Conservation (phyloP, 345 rosid genomes). For the Hirschfeldia incana region DNA sequence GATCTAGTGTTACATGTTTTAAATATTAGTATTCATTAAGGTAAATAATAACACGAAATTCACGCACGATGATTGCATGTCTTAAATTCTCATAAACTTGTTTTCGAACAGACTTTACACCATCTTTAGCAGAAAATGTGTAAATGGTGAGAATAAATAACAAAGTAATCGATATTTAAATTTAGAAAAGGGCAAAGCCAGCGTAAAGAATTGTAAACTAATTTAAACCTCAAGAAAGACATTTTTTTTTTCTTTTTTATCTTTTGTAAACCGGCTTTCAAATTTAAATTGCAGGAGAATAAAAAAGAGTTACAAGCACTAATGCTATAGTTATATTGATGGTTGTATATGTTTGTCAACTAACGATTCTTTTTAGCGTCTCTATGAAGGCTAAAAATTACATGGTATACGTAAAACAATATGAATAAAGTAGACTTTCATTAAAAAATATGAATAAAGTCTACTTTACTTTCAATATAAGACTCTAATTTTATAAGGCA, state of each 20-base stretch:
- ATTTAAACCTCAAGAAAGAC: background rate
- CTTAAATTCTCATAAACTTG: background rate
- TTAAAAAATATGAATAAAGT: background rate
- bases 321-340: background rate
- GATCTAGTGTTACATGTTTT: background rate
- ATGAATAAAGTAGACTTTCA: background rate
- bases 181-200: background rate
- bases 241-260: no score
- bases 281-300: no score
- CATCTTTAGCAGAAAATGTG: background rate
- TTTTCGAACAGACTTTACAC: background rate
- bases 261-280: no score
- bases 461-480: constrained; percentile 18
- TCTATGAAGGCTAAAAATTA: background rate
- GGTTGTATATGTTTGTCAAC: constrained; percentile 6
- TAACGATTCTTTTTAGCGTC: constrained; percentile 8
- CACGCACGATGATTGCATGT: background rate
- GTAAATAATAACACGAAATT: constrained; percentile 3
- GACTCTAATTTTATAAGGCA: background rate
- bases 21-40: background rate
- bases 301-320: no score
- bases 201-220: background rate
- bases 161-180: background rate
- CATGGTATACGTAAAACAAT: background rate
- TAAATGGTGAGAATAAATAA: background rate